Conservation (phyloP, 2,329 filamentous ascomycete species). For the Aspergillus viridinutans region DNA sequence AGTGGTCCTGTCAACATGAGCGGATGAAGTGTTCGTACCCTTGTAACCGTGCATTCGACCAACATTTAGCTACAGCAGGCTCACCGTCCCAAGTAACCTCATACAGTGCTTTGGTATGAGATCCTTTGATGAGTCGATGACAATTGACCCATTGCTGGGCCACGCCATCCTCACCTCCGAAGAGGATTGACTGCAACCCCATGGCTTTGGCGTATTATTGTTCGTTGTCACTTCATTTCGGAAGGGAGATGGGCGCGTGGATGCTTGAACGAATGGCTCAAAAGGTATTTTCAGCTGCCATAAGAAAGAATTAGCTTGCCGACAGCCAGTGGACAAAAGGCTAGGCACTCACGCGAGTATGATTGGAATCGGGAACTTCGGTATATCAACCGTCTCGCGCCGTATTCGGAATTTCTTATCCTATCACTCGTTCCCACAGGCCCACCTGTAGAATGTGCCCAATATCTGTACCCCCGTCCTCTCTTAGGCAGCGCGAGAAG, state of each 20-base stretch:
- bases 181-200: neutral
- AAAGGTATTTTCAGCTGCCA: neutral
- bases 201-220: neutral
- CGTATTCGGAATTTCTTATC: too few species aligned
- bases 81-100: conserved; percentile 1
- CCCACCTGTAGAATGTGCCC: too few species aligned
- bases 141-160: neutral
- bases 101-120: neutral
- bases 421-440: too few species aligned
- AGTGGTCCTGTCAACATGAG: neutral
- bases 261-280: neutral
- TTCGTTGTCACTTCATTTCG: neutral
- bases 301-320: too few species aligned
- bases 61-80: conserved; percentile 4
- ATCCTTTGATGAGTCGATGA: neutral
- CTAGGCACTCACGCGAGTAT: too few species aligned
- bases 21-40: neutral
- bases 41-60: neutral
- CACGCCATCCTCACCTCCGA: neutral
- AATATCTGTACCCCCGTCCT: too few species aligned
- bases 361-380: neutral
- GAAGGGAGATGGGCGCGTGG: neutral
- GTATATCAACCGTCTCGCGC: too few species aligned
- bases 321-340: too few species aligned
- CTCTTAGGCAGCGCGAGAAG: too few species aligned